phyloP scores from a whole-genome alignment of 1,139 yeast genomes.

The Chernovozyma sophiae-reginae region DNA sequence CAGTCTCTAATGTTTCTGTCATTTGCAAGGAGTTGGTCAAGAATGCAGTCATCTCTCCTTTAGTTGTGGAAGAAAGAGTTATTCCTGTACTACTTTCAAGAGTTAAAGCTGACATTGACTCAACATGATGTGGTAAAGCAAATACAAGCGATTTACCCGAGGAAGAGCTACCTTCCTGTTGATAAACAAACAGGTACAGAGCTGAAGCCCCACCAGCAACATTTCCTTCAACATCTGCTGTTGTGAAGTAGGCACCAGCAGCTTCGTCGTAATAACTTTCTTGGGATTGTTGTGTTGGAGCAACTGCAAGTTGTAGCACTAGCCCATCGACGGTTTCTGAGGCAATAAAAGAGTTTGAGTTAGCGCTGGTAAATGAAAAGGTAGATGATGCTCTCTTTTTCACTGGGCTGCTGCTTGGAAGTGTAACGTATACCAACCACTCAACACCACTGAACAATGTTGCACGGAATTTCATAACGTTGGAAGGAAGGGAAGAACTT shows the following conservation, averaged over 20 bases:
- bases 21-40: conserved; percentile 47
- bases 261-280: conserved; percentile 31
- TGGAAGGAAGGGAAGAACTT: conserved; percentile 35
- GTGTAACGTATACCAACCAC: conserved; percentile 57
- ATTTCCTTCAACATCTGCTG: conserved; percentile 27
- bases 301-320: conserved; percentile 51
- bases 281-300: conserved; percentile 27
- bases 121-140: conserved; percentile 71
- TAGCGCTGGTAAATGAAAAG: conserved; percentile 5
- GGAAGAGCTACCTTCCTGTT: conserved; percentile 49
- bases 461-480: conserved; percentile 53
- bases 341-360: conserved; percentile 4
- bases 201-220: conserved; percentile 32
- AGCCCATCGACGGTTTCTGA: conserved; percentile 37
- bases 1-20: conserved; percentile 46
- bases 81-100: conserved; percentile 43
- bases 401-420: conserved; percentile 28
- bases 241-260: conserved; percentile 37
- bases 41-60: conserved; percentile 64
- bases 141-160: conserved; percentile 53
- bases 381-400: conserved; percentile 32
- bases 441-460: conserved; percentile 44
- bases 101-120: conserved; percentile 41
- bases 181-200: conserved; percentile 49
- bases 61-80: conserved; percentile 53